These are phyloP conservation scores for Psophocarpus tetragonolobus DNA, from an alignment of 306 rosid genomes.

Conservation along the genomic window DNA sequence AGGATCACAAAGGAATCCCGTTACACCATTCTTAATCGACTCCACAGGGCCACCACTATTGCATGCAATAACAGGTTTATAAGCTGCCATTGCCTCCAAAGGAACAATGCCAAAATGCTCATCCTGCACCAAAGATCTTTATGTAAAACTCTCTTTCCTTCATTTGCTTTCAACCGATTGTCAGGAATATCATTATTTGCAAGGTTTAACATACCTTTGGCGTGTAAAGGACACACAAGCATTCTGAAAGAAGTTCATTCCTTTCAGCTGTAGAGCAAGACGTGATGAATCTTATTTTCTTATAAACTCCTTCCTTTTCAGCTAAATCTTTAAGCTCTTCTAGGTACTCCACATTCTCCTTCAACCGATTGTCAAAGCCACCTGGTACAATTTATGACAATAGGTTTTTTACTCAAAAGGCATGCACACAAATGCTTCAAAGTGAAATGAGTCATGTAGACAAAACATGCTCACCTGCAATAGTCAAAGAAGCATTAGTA, in stretches of 20 bases:
- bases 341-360: slow-evolving; percentile 88
- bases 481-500: slow-evolving; percentile 62
- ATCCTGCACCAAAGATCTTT: slow-evolving; percentile 53
- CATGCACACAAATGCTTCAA: not conserved
- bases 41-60: slow-evolving; percentile 91
- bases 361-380: slow-evolving; percentile 78
- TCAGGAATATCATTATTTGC: not conserved
- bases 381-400: slow-evolving; percentile 49
- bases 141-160: slow-evolving; percentile 21
- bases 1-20: slow-evolving; percentile 77
- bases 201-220: slow-evolving; percentile 59
- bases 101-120: slow-evolving; percentile 97
- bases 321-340: slow-evolving; percentile 85
- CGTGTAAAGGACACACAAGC: slow-evolving; percentile 75
- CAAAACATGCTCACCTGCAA: slow-evolving; percentile 61
- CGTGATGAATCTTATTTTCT: slow-evolving; percentile 66
- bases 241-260: slow-evolving; percentile 83
- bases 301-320: slow-evolving; percentile 69
- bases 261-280: slow-evolving; percentile 92
- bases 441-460: slow-evolving; percentile 19
- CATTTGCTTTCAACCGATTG: not conserved
- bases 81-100: slow-evolving; percentile 96
- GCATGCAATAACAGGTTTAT: slow-evolving; percentile 91
- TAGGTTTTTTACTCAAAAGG: slow-evolving; percentile 28
- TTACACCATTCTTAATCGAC: slow-evolving; percentile 63